Conservation (phyloP, 2,329 filamentous ascomycete species). For the Penicillium sp. region DNA sequence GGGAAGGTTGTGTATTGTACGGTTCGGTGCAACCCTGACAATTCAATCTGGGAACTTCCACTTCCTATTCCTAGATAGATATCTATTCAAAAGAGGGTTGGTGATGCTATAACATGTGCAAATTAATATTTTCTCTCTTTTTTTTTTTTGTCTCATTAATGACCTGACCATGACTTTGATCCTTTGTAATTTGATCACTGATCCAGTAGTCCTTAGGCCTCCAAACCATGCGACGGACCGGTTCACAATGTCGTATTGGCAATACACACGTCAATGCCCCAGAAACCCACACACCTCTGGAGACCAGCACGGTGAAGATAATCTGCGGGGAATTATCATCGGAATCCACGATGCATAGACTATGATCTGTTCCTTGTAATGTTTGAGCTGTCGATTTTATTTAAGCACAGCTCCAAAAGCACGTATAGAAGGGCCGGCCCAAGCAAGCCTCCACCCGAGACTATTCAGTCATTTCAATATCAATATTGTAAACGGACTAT, state of each 20-base stretch:
- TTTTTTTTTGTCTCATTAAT: neutral
- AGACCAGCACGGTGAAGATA: neutral
- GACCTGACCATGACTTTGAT: neutral
- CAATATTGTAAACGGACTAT: neutral
- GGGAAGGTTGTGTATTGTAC: slow-evolving; percentile 13
- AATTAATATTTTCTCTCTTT: neutral
- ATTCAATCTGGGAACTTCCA: neutral
- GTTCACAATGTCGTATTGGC: slow-evolving; percentile 1
- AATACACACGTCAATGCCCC: neutral
- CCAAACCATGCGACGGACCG: neutral
- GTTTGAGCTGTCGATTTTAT: neutral
- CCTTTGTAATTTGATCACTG: neutral
- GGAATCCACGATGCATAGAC: neutral
- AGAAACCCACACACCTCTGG: neutral
- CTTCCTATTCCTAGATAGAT: neutral
- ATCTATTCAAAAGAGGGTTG: neutral
- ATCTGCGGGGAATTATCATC: neutral
- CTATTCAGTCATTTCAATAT: neutral
- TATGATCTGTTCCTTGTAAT: neutral
- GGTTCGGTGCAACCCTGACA: slow-evolving; percentile 17
- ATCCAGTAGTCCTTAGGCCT: neutral
- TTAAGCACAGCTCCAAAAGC: neutral
- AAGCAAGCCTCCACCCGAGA: neutral
- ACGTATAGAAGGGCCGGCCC: neutral
- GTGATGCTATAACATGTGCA: neutral